Evolutionary conservation across 495 filamentous ascomycete genomes (phyloP), one percentile per base, ranked within the genome.

Genomic region (Hapsidospora chrysogenum): DNA sequence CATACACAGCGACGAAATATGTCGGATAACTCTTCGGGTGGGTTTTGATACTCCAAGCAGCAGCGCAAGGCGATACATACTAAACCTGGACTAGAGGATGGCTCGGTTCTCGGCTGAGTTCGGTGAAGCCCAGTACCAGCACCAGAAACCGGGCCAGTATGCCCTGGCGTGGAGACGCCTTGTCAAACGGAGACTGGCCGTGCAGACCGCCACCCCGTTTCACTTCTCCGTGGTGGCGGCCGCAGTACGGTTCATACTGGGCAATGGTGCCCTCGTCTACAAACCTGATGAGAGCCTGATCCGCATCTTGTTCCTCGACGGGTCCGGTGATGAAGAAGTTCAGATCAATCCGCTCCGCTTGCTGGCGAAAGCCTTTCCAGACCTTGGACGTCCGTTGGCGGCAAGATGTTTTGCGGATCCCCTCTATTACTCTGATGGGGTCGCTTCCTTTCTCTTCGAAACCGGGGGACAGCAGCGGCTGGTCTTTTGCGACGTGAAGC

Each of bases 201-300:
- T 80, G 21, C 63, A 74, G 3, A 70, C 60, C 2, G 74, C 75
- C 17, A 49, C 59, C 4, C 80, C 80, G 0, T 83, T 71, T 41
- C 63, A 70, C 1, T 66, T 70, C 7, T 63, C 64, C 0, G 57
- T 74, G 2, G 45, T 84, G 9, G 76, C 66, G 9, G 58, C 73
- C 33, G 74, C 67, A 4, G 60, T 70, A 17, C 59, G 63, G 7
- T 84, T 76, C 55, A 46, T 74, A 5, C 83, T 78, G 49, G 50
- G 60, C 17, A 60, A 73, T 17, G 79, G 80, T 13, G 53, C 69
- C 3, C 56, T 84, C 6, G 77, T 70, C 38, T 79, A 83, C 43
- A 60, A 68, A 8, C 47, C 60, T 17, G 50, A 53, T 14, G 58
- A 61, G 9, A 55, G 66, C 17, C 61, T 56, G 48, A 59, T 86